A percentile compares a stretch with the other conserved stretches of the same genome.
Conservation (phyloP, 305 asterid genomes). For the Solanum hybrid region DNA sequence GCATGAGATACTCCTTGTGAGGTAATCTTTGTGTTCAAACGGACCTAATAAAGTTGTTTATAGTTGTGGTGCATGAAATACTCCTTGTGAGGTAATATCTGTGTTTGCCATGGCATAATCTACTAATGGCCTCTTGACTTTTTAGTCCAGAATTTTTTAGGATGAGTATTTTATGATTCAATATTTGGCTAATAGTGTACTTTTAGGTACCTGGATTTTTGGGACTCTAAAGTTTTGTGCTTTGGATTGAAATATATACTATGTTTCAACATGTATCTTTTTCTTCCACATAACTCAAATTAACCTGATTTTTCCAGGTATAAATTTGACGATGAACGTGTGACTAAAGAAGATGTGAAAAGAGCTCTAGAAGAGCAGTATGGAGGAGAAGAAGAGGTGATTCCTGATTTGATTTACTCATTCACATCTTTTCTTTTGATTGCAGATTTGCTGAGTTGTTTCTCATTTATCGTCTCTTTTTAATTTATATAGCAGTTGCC, state of each 20-base stretch:
- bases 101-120: not conserved
- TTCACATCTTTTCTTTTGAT: not conserved
- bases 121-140: not conserved
- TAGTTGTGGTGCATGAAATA: not conserved
- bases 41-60: not conserved
- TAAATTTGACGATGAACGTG: conserved; percentile 58
- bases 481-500: conserved; percentile 24
- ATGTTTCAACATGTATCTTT: not conserved
- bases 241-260: not conserved
- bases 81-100: not conserved
- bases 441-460: not conserved
- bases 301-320: conserved; percentile 32
- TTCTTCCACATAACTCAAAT: not conserved
- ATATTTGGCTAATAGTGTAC: not conserved
- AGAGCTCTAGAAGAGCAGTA: conserved; percentile 49
- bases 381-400: conserved; percentile 57
- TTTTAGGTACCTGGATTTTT: not conserved
- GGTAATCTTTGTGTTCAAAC: not conserved
- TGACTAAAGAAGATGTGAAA: conserved; percentile 50
- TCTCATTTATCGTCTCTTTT: not conserved
- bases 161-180: not conserved
- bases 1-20: not conserved
- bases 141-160: not conserved
- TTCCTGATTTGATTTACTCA: conserved; percentile 5
- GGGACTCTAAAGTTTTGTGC: not conserved